Evolutionary conservation across 1,139 yeast genomes (phyloP), one percentile per base, ranked within the genome.

Genomic region (Taphrina sp.): DNA sequence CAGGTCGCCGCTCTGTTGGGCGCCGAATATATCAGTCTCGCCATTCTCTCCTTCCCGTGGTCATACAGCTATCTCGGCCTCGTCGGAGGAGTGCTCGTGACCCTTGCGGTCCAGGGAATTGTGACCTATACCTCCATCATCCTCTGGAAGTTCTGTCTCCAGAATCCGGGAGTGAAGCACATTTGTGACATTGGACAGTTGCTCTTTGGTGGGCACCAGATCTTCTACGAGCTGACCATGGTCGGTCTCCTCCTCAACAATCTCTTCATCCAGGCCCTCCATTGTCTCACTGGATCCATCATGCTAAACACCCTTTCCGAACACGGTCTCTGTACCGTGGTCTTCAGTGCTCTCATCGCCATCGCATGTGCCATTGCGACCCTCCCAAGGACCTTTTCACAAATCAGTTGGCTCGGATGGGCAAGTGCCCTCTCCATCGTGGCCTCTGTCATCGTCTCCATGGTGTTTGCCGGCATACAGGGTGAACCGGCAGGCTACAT

Each of bases 31-130:
- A 78, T 80, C 35, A 80, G 83, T 63, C 70, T 80, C 60, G 84
- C 84, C 8, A 79, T 79, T 59, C 74, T 80, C 78, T 77, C 82
- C 17, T 80, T 80, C 64, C 85, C 85, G 0, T 78, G 83, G 82
- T 76, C 83, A 4, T 80, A 29, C 43, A 77, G 63, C 1, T 80
- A 79, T 2, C 68, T 80, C 29, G 84, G 85, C 0, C 66, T 80
- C 22, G 76, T 80, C 1, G 82, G 83, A 1, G 85, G 84, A 0
- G 76, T 80, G 33, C 65, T 80, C 54, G 54, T 49, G 17, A 80
- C 84, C 0, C 73, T 74, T 1, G 74, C 75, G 52, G 79, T 80
- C 3, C 74, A 83, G 1, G 61, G 74, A 16, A 74, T 78, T 5
- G 79, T 77, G 34, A 67, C 78, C 35, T 80, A 80, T 67, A 80